These are phyloP conservation scores for Entoloma clypeatum DNA, from an alignment of 1,284 basidiomycete species.

Conservation along the genomic window DNA sequence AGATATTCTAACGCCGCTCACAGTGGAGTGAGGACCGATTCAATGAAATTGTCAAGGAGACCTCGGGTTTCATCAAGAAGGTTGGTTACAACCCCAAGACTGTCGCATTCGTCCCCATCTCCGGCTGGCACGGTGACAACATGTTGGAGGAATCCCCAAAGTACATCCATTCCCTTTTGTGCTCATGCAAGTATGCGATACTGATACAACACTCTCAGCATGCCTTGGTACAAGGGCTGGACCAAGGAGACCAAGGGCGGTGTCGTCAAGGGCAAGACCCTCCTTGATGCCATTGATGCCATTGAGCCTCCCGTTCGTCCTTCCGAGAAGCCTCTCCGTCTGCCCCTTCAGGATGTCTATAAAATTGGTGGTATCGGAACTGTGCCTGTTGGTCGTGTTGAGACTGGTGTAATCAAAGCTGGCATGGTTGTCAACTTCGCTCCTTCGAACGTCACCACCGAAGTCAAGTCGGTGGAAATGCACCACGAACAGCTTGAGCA, in stretches of 20 bases:
- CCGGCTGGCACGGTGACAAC: slow-evolving; percentile 99
- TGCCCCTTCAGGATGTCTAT: slow-evolving; percentile 99
- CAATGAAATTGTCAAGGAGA: slow-evolving; percentile 99
- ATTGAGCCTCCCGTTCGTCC: slow-evolving; percentile 97
- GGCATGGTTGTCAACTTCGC: slow-evolving; percentile 99
- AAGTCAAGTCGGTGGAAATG: slow-evolving; percentile 99
- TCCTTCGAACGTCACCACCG: slow-evolving; percentile 97
- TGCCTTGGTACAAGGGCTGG: slow-evolving; percentile 99
- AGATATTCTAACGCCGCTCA: slow-evolving; percentile 16
- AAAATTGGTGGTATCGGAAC: slow-evolving; percentile 99
- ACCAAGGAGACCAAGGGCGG: slow-evolving; percentile 93
- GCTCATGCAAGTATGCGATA: slow-evolving; percentile 13
- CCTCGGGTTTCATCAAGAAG: slow-evolving; percentile 99
- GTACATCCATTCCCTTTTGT: slow-evolving; percentile 48
- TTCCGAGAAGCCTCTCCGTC: slow-evolving; percentile 99
- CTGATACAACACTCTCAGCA: slow-evolving; percentile 49
- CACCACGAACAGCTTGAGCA: slow-evolving; percentile 98
- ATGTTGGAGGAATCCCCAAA: slow-evolving; percentile 98
- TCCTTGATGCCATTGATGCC: slow-evolving; percentile 99
- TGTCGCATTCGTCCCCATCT: slow-evolving; percentile 99
- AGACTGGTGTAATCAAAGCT: slow-evolving; percentile 99
- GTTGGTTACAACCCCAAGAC: slow-evolving; percentile 99
- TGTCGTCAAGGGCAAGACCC: slow-evolving; percentile 95
- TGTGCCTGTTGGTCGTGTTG: slow-evolving; percentile 99
- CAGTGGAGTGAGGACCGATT: slow-evolving; percentile 99